phyloP scores from a whole-genome alignment of 306 rosid species.

The Citrullus colocynthis region DNA sequence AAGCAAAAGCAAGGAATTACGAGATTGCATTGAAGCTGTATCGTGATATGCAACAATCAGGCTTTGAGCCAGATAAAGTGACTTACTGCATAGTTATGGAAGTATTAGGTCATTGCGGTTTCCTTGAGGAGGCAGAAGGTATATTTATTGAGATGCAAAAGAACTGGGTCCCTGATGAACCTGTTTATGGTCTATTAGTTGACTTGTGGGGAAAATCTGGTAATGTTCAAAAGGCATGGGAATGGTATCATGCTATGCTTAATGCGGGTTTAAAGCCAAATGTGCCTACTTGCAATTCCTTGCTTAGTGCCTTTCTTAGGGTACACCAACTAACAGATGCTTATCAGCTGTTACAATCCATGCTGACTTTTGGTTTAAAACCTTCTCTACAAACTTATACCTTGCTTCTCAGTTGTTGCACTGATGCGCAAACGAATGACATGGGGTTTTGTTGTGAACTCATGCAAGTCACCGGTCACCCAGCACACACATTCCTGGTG shows the following conservation, averaged over 20 bases:
- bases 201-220: slow-evolving; percentile 98
- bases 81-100: slow-evolving; percentile 94
- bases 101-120: slow-evolving; percentile 94
- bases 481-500: slow-evolving; percentile 66
- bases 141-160: slow-evolving; percentile 67
- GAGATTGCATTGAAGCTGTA: slow-evolving; percentile 62
- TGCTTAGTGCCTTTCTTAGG: slow-evolving; percentile 84
- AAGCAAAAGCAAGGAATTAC: slow-evolving; percentile 92
- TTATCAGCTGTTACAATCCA: slow-evolving; percentile 53
- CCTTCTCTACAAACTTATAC: slow-evolving; percentile 91
- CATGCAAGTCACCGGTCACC: slow-evolving; percentile 71
- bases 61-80: slow-evolving; percentile 82
- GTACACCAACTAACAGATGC: slow-evolving; percentile 64
- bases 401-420: slow-evolving; percentile 82
- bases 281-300: slow-evolving; percentile 85
- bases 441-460: slow-evolving; percentile 68
- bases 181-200: slow-evolving; percentile 84
- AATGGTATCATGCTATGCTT: slow-evolving; percentile 75
- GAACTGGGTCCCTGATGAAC: slow-evolving; percentile 87
- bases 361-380: slow-evolving; percentile 56
- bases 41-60: slow-evolving; percentile 72
- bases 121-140: slow-evolving; percentile 75
- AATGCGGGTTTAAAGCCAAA: slow-evolving; percentile 76
- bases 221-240: slow-evolving; percentile 81
- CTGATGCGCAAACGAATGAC: slow-evolving; percentile 58